Evolutionary conservation across 1,284 basidiomycete genomes (phyloP), one percentile per base, ranked within the genome.

Genomic region (Gymnopus androsaceus): DNA sequence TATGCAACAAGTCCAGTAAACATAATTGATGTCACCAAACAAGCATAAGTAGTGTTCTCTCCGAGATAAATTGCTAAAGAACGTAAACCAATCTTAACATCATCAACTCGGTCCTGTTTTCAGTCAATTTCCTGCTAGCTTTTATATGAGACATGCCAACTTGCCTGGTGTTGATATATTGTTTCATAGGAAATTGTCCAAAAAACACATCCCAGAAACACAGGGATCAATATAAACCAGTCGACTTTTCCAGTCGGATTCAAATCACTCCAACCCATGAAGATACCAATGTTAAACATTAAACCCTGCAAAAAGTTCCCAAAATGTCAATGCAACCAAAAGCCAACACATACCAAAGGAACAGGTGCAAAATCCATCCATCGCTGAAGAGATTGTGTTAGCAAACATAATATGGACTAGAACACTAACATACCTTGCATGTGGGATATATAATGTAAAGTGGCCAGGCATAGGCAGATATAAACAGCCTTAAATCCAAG

Each of bases 161-260:
- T 25, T 41, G 61, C 64, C 48, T 62, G 61, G 51, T 65, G 63
- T 36, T 71, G 69, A 48, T 71, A 71, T 0, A 71, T 63, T 2
- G 67, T 69, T 54, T 71, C 69, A 44, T 69, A 71, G 7, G 66
- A 66, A 50, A 64, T 57, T 1, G 66, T 68, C 68, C 69, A 71
- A 34, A 67, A 59, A 45, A 64, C 63, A 8, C 64, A 60, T 25
- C 66, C 64, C 8, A 69, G 3, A 55, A 67, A 70, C 8, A 69
- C 37, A 1, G 65, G 62, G 36, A 50, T 38, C 4, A 70, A 63
- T 8, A 63, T 61, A 1, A 57, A 36, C 65, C 66, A 71, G 6
- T 65, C 60, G 14, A 69, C 47, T 3, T 51, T 34, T 12, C 59
- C 58, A 31, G 65, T 62, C 19, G 55, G 25, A 34, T 54, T 67